These are phyloP conservation scores for Peribolospora kevripleyi DNA, from an alignment of 768 basidiomycete genomes.

Conservation along the genomic window DNA sequence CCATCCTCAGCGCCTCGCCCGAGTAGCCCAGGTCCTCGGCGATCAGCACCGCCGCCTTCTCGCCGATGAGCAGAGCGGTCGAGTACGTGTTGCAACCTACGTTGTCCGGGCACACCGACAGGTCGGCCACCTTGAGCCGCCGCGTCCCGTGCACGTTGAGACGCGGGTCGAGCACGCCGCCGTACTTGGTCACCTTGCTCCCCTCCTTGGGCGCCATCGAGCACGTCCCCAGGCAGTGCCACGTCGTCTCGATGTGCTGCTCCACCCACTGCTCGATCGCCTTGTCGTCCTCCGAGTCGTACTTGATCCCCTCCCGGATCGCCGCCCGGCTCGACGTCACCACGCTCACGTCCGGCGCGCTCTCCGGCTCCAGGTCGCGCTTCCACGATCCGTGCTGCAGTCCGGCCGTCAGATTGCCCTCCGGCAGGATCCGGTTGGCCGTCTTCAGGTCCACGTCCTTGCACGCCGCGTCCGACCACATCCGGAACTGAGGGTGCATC, in stretches of 20 bases:
- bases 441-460: constrained; percentile 44
- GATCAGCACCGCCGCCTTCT: constrained; percentile 40
- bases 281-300: constrained; percentile 10
- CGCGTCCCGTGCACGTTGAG: constrained; percentile 8
- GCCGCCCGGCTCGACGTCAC: not conserved
- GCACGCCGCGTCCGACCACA: constrained; percentile 35
- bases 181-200: constrained; percentile 3
- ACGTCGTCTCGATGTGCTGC: constrained; percentile 8
- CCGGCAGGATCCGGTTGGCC: constrained; percentile 35
- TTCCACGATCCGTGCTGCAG: no score
- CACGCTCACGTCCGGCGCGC: constrained; percentile 1
- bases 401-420: not conserved
- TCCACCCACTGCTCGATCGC: constrained; percentile 10
- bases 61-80: constrained; percentile 41
- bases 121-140: constrained; percentile 11
- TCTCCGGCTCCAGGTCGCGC: not conserved
- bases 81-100: constrained; percentile 27
- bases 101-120: constrained; percentile 24
- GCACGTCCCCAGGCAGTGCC: constrained; percentile 8
- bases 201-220: constrained; percentile 1
- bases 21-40: constrained; percentile 33
- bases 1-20: no score
- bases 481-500: constrained; percentile 23
- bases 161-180: constrained; percentile 8
- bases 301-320: constrained; percentile 1